A percentile compares a stretch with the other conserved stretches of the same genome.
Evolutionary conservation across 1,284 basidiomycete genomes (phyloP).

Genomic region (Trametes pubescens): DNA sequence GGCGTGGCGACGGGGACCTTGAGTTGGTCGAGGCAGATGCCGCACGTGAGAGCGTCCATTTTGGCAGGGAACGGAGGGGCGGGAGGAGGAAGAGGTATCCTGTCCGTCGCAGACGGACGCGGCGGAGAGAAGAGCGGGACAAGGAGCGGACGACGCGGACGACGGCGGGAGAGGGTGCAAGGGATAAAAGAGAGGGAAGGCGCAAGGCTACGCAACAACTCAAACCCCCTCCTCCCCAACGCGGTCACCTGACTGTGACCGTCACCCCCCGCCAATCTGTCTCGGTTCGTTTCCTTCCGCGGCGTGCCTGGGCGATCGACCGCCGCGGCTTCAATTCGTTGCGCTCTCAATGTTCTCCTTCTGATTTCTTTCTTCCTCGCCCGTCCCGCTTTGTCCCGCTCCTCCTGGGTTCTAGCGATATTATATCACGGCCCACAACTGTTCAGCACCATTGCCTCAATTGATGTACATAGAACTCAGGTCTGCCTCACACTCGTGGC

Average conservation of each 20-base stretch:
- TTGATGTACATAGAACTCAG: too few species aligned
- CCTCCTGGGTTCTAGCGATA: too few species aligned
- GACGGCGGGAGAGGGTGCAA: not conserved
- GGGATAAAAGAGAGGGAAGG: not conserved
- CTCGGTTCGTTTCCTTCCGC: conserved; percentile 2
- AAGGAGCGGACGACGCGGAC: conserved; percentile 18
- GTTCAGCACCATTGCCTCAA: not conserved
- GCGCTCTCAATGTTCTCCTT: too few species aligned
- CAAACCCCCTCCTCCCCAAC: conserved; percentile 2
- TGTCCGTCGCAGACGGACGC: conserved; percentile 27
- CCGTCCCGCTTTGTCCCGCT: too few species aligned
- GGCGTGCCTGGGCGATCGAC: not conserved
- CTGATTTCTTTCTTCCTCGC: too few species aligned
- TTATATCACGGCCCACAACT: too few species aligned
- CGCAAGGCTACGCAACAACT: too few species aligned
- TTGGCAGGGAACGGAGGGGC: conserved; percentile 20
- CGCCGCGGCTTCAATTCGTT: not conserved
- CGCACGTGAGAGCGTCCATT: conserved; percentile 56
- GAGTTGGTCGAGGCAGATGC: conserved; percentile 65
- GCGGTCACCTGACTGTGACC: conserved; percentile 23
- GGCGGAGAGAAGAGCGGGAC: conserved; percentile 4
- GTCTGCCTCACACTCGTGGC: too few species aligned
- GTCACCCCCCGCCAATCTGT: conserved; percentile 3
- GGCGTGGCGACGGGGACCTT: conserved; percentile 64
- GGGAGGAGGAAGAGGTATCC: conserved; percentile 22